phyloP scores from a whole-genome alignment of 148 eudicot genomes.

The Salicornia ramosissima region DNA sequence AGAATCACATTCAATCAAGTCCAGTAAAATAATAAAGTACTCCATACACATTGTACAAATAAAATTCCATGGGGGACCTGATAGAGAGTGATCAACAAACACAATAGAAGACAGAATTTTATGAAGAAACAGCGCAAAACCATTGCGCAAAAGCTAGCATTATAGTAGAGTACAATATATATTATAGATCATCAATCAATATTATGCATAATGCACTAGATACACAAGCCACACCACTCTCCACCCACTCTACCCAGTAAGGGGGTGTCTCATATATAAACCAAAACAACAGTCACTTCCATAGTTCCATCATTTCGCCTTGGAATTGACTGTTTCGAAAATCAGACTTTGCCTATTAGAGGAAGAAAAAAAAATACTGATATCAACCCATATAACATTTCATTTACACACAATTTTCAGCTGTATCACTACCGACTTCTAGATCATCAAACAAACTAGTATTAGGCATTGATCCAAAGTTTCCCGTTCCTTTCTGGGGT shows the following conservation, averaged over 20 bases:
- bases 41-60: too few species aligned
- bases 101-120: too few species aligned
- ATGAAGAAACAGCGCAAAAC: neutral
- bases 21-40: too few species aligned
- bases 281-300: neutral
- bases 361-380: neutral
- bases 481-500: neutral
- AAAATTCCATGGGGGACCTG: too few species aligned
- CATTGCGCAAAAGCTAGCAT: neutral
- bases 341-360: constrained; percentile 10
- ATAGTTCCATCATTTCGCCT: neutral
- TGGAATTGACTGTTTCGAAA: constrained; percentile 5
- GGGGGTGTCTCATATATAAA: neutral
- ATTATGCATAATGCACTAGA: neutral
- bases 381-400: neutral
- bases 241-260: constrained; percentile 4
- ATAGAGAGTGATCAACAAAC: too few species aligned
- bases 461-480: constrained; percentile 15
- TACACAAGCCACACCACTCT: constrained; percentile 22
- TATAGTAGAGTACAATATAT: neutral
- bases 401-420: constrained; percentile 11
- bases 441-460: constrained; percentile 5
- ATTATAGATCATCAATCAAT: neutral
- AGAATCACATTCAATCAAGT: too few species aligned
- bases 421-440: constrained; percentile 7